Base-by-base conservation (phyloP, 2,329 filamentous ascomycete genomes). In the Myriosclerotinia duriaeana region DNA sequence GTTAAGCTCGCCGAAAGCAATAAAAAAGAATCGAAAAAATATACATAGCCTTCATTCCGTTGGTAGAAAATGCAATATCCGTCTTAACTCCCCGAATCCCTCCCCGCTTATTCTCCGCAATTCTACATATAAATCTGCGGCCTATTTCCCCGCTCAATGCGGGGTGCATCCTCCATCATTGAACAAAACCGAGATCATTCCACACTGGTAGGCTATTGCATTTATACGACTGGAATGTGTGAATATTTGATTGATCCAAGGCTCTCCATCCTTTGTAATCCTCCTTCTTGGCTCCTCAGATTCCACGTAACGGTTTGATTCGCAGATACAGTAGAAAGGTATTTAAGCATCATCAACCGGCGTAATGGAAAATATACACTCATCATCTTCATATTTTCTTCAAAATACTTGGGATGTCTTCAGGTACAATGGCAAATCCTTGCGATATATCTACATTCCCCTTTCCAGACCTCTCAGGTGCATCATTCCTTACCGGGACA, bases 381-480 rank as follows among this genome's bases (percentile, higher is more conserved):
- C 22, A 14, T 6, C 22, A 14, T 52, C 5, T 2, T 52, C n/a
- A 5, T 7, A 26, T 30, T 22, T 26, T 15, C 12, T 7, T 17
- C 44, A 46, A n/a, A 20, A 46, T 46, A 8, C 20, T 46, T 46
- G 44, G 44, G 20, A 20, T n/a, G 44, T 46, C 44, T 46, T 1
- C 44, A 2, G 44, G 44, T 1, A 22, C 11, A 22, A 59, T 59
- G 56, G 2, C 40, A 9, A 36, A 20, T 22, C 7, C 30, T 34
- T 59, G 56, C 9, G 14, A n/a, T 8, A 34, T 59, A 17, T 59
- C 56, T 48, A 11, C 26, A 14, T 15, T 55, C 17, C 62, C 62
- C 8, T 65, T 58, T 30, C 62, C 62, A 0, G 7, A 34, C 6
- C 3, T 67, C 8, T 15, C 53, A 1, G 66, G 66, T 17, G 42